Percentiles rank a stretch among this genome's conserved stretches.
Evolutionary conservation across 2,329 filamentous ascomycete species (phyloP).

Genomic region (Arachnopeziza araneosa): DNA sequence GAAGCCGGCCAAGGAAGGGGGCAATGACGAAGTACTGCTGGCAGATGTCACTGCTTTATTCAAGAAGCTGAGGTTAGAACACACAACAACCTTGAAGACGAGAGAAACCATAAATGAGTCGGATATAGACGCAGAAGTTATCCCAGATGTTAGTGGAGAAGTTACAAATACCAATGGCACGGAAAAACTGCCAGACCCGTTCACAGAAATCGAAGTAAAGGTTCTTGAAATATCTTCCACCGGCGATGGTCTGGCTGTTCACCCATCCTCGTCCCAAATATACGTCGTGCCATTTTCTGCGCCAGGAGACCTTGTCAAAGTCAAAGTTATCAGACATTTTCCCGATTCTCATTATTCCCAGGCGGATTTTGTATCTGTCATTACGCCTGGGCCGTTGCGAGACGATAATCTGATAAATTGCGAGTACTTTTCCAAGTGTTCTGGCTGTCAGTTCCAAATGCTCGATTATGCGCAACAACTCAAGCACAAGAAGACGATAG

Average conservation of each 20-base stretch:
- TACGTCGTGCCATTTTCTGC: slow-evolving; percentile 86
- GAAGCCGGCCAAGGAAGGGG: slow-evolving; percentile 50
- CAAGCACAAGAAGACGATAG: slow-evolving; percentile 73
- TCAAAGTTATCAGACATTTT: slow-evolving; percentile 73
- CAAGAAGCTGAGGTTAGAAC: slow-evolving; percentile 32
- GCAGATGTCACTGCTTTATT: slow-evolving; percentile 55
- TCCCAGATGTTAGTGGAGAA: slow-evolving; percentile 19
- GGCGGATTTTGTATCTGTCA: slow-evolving; percentile 76
- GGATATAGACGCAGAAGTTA: neutral
- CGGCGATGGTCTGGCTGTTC: slow-evolving; percentile 81
- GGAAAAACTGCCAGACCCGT: slow-evolving; percentile 53
- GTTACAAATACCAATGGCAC: slow-evolving; percentile 19
- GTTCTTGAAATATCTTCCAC: slow-evolving; percentile 81
- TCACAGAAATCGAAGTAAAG: slow-evolving; percentile 75
- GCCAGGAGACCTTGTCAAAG: slow-evolving; percentile 74
- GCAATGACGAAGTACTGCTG: slow-evolving; percentile 61
- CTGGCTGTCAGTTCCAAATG: slow-evolving; percentile 97
- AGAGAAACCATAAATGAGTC: neutral
- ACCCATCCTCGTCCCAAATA: slow-evolving; percentile 55
- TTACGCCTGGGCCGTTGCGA: slow-evolving; percentile 66
- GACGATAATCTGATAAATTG: slow-evolving; percentile 75
- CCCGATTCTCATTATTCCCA: slow-evolving; percentile 57
- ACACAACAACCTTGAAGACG: slow-evolving; percentile 1
- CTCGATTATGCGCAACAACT: slow-evolving; percentile 84
- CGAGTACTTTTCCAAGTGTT: slow-evolving; percentile 81